Evolutionary conservation across 192 early-diverging fungal species (phyloP).

Genomic region (Paraglomus brasilianum): DNA sequence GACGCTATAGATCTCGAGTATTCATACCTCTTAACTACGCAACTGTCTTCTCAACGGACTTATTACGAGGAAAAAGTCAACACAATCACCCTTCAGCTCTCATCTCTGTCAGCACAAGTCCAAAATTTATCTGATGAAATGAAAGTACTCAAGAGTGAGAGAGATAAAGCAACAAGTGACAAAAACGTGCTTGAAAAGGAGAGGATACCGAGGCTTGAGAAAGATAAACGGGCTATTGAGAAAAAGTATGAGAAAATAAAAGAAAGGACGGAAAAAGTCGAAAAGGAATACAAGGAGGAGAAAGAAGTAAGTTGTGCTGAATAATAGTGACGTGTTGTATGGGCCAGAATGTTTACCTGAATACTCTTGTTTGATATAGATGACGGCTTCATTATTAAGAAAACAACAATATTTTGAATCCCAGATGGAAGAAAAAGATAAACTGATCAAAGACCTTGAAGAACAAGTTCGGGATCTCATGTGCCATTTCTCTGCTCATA

Average conservation of each 20-base stretch:
- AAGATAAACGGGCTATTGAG: constrained; percentile 51
- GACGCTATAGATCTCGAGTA: constrained; percentile 81
- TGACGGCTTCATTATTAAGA: constrained; percentile 48
- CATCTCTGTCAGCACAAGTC: constrained; percentile 40
- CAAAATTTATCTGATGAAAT: constrained; percentile 41
- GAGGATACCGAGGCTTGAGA: constrained; percentile 36
- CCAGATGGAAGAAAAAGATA: constrained; percentile 56
- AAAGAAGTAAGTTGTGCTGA: constrained; percentile 55
- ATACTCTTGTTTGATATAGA: constrained; percentile 5
- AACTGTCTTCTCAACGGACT: constrained; percentile 83
- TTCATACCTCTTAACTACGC: constrained; percentile 74
- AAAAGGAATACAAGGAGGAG: constrained; percentile 72
- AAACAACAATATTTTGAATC: constrained; percentile 66
- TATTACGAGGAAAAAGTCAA: constrained; percentile 78
- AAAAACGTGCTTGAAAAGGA: constrained; percentile 43
- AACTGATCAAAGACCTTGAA: constrained; percentile 63
- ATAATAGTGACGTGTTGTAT: not conserved
- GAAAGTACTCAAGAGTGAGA: constrained; percentile 31
- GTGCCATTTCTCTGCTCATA: constrained; percentile 79
- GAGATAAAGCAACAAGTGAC: constrained; percentile 27
- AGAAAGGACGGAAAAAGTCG: constrained; percentile 50
- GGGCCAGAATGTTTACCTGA: not conserved
- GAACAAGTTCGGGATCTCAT: constrained; percentile 93
- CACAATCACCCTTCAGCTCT: constrained; percentile 51
- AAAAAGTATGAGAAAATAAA: constrained; percentile 59